Base-by-base conservation (phyloP, 768 basidiomycete genomes). In the Hypholoma sublateritium region DNA sequence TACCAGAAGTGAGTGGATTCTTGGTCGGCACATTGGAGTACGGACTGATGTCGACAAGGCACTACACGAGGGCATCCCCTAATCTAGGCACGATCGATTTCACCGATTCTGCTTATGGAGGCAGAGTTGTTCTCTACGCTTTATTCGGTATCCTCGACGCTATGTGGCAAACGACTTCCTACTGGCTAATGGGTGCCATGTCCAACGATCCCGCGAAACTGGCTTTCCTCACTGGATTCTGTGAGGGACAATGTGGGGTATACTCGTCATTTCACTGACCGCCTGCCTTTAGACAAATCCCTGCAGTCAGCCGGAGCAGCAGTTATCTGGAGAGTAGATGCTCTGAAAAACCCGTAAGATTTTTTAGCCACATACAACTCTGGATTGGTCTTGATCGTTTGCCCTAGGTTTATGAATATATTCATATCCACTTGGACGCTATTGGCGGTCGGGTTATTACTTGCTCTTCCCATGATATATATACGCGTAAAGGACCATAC, bases 151-250 rank as follows among this genome's bases (percentile, higher is more conserved):
- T 93, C 12, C 77, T 91, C 56, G 92, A 93, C 60, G 79, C 91
- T 1, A 87, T 90, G 83, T 93, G 91, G 89, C 92, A 93, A 68
- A 91, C 88, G 1, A 84, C 84, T 0, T 84, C 85, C 4, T 91
- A 91, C 69, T 91, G 89, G 88, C 75, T 89, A 60, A 87, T 91
- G 83, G 91, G 91, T 36, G 86, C 88, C 9, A 89, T 94, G 86
- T 89, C 88, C 17, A 92, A 93, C 61, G 85, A 92, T 68, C 84
- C 88, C 5, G 82, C 79, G 1, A 91, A 89, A 67, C 82, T 93
- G 19, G 91, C 91, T 0, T 81, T 90, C 65, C 87, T 93, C 63
- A 76, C 85, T 17, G 92, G 91, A 37, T 89, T 93, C 65, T 93
- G 90, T 92, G 67, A 64, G 88, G 78, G 25, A 16, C 34, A 22